Evolutionary conservation across 2,329 filamentous ascomycete genomes (phyloP).

Genomic region (Alternaria panax): DNA sequence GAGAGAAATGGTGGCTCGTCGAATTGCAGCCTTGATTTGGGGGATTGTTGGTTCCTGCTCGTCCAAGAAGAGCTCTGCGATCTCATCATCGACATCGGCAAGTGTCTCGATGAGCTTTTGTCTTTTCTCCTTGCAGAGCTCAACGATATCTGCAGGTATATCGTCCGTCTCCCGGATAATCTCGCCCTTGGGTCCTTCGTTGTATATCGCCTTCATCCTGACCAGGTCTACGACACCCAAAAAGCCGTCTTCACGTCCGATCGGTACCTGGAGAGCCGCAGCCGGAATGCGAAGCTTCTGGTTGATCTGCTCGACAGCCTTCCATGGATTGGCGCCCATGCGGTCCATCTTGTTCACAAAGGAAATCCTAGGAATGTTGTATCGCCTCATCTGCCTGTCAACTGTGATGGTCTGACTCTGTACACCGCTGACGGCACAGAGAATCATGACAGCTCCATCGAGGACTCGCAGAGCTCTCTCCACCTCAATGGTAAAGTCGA

Average conservation of each 20-base stretch:
- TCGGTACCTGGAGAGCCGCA: constrained; percentile 92
- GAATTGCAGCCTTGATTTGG: constrained; percentile 92
- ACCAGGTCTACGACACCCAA: constrained; percentile 92
- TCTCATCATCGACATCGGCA: constrained; percentile 97
- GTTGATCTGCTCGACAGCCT: constrained; percentile 97
- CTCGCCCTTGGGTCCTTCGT: constrained; percentile 81
- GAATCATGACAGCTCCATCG: constrained; percentile 97
- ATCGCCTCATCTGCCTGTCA: constrained; percentile 97
- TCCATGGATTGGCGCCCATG: constrained; percentile 98
- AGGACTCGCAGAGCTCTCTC: constrained; percentile 93
- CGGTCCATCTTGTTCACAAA: constrained; percentile 99
- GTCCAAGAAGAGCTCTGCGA: constrained; percentile 92
- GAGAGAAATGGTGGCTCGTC: constrained; percentile 83
- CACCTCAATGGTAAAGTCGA: constrained; percentile 99
- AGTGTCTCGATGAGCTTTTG: constrained; percentile 90
- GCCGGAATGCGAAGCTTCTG: constrained; percentile 91
- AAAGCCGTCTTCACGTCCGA: constrained; percentile 90
- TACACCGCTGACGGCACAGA: constrained; percentile 96
- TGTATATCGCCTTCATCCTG: constrained; percentile 91
- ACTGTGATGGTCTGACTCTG: constrained; percentile 99
- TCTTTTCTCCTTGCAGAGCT: constrained; percentile 82
- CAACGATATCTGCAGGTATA: constrained; percentile 79
- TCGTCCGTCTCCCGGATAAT: constrained; percentile 78
- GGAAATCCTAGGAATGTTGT: constrained; percentile 92
- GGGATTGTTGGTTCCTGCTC: constrained; percentile 78